These are phyloP conservation scores for Exophiala alcalophila DNA, from an alignment of 2,329 filamentous ascomycete genomes.

Conservation along the genomic window DNA sequence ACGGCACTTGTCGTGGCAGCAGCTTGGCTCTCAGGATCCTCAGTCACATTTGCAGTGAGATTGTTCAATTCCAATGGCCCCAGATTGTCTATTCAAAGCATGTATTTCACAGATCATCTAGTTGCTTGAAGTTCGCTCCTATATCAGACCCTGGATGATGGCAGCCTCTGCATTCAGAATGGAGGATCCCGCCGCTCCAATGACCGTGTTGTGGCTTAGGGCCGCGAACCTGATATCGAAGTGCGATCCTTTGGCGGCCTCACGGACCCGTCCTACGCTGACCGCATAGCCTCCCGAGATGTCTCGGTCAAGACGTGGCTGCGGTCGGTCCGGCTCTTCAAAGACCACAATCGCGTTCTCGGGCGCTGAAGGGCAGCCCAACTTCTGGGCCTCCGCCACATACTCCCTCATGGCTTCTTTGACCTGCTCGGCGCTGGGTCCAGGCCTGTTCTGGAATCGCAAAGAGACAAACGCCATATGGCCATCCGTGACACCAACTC, in stretches of 20 bases:
- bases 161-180: slow-evolving; percentile 93
- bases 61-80: not conserved
- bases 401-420: slow-evolving; percentile 77
- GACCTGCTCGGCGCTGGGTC: slow-evolving; percentile 72
- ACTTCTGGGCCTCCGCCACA: slow-evolving; percentile 71
- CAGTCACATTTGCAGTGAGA: no score
- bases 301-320: slow-evolving; percentile 86
- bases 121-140: no score
- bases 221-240: slow-evolving; percentile 96
- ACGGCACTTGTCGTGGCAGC: no score
- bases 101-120: no score
- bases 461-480: slow-evolving; percentile 94
- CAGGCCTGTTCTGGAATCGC: slow-evolving; percentile 70
- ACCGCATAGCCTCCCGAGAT: slow-evolving; percentile 83
- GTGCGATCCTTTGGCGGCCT: slow-evolving; percentile 75
- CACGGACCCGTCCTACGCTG: slow-evolving; percentile 79
- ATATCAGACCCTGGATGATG: slow-evolving; percentile 82
- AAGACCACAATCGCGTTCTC: slow-evolving; percentile 78
- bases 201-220: slow-evolving; percentile 86
- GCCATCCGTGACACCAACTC: slow-evolving; percentile 91
- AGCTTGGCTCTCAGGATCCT: no score
- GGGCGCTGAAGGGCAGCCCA: slow-evolving; percentile 87
- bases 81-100: no score
- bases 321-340: slow-evolving; percentile 84
- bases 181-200: slow-evolving; percentile 92